These are phyloP conservation scores for Aspergillus diversus DNA, from an alignment of 495 filamentous ascomycete genomes.

Conservation along the genomic window DNA sequence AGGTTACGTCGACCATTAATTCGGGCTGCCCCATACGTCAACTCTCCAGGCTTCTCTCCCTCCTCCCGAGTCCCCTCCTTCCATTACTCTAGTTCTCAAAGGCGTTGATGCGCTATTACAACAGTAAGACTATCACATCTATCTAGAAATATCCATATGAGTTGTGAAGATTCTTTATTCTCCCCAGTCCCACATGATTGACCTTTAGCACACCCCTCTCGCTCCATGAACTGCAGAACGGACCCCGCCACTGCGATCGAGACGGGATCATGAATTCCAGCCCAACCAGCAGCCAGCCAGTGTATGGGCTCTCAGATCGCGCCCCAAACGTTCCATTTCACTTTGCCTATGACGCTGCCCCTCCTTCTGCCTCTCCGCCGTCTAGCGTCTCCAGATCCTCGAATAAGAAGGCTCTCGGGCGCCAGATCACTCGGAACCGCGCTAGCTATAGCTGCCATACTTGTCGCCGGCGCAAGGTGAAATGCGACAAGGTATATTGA, in stretches of 20 bases:
- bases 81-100: constrained; percentile 4
- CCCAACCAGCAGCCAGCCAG: constrained; percentile 19
- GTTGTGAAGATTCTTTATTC: background rate
- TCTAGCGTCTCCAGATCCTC: constrained; percentile 13
- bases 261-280: constrained; percentile 29
- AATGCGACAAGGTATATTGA: constrained; percentile 46
- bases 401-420: constrained; percentile 30
- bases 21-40: constrained; percentile 16
- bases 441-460: constrained; percentile 55
- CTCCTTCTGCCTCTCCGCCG: constrained; percentile 6
- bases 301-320: constrained; percentile 20
- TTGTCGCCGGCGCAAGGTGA: constrained; percentile 52
- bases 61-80: constrained; percentile 1
- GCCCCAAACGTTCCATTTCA: constrained; percentile 13
- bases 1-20: constrained; percentile 12
- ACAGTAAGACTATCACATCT: constrained; percentile 3
- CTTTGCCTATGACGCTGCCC: constrained; percentile 12
- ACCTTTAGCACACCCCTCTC: constrained; percentile 13
- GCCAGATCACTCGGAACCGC: constrained; percentile 54
- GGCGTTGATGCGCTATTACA: background rate
- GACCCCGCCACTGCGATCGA: constrained; percentile 29
- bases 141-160: background rate
- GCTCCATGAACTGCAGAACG: constrained; percentile 25
- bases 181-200: constrained; percentile 13
- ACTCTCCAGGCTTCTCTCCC: background rate